A percentile compares a stretch with the other conserved stretches of the same genome.
phyloP scores from a whole-genome alignment of 2,329 filamentous ascomycete genomes.

The Pezicula rhizophila region DNA sequence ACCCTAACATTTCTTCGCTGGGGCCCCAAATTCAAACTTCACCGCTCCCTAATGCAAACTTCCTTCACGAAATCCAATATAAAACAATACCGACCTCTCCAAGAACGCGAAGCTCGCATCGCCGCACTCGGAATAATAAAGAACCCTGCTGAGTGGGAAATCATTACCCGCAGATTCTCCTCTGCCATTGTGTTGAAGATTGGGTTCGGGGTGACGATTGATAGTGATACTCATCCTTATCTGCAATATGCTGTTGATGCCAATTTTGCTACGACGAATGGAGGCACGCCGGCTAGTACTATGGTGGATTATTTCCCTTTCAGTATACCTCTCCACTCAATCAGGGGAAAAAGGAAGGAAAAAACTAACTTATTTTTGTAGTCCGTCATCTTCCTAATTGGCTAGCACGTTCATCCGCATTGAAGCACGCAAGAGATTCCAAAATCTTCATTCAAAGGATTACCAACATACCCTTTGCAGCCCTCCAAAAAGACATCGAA shows the following conservation, averaged over 20 bases:
- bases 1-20: slow-evolving; percentile 40
- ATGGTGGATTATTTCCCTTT: slow-evolving; percentile 43
- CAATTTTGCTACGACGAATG: slow-evolving; percentile 18
- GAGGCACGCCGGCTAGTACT: slow-evolving; percentile 27
- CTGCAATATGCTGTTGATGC: slow-evolving; percentile 32
- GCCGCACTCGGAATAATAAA: slow-evolving; percentile 27
- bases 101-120: slow-evolving; percentile 28
- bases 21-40: slow-evolving; percentile 36
- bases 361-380: neutral
- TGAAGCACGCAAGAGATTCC: slow-evolving; percentile 23
- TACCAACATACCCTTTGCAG: slow-evolving; percentile 37
- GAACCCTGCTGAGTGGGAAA: slow-evolving; percentile 31
- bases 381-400: slow-evolving; percentile 33
- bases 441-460: slow-evolving; percentile 31
- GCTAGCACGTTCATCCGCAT: slow-evolving; percentile 19
- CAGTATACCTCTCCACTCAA: neutral
- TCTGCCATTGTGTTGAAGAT: slow-evolving; percentile 37
- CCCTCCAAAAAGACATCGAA: slow-evolving; percentile 9
- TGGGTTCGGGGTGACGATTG: slow-evolving; percentile 36
- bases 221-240: slow-evolving; percentile 32
- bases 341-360: slow-evolving; percentile 25
- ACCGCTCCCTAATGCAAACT: slow-evolving; percentile 38
- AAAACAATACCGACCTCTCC: slow-evolving; percentile 22
- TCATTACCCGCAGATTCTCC: slow-evolving; percentile 28
- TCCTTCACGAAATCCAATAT: slow-evolving; percentile 36